Base-by-base conservation (phyloP, 2,329 filamentous ascomycete species). In the Mollisiaceae sp. region DNA sequence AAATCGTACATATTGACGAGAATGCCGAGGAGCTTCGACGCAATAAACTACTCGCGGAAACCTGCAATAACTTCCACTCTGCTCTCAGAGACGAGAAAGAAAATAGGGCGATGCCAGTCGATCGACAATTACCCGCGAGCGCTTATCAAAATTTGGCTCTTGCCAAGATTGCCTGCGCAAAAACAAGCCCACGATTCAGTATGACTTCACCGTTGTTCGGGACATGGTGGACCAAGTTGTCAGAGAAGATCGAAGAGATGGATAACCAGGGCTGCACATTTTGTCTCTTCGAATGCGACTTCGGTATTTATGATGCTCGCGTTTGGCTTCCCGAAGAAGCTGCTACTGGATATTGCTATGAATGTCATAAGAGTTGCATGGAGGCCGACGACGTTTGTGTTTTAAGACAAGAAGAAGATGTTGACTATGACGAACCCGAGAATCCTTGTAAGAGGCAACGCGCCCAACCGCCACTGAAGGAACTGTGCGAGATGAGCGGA, bases 251-350 rank as follows among this genome's bases (percentile, higher is more conserved):
- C 14, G 60, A 41, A 8, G 20, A 60, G 11, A 60, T 60, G 20
- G 50, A 65, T 35, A 32, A 39, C 8, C 18, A 65, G 2, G 52
- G 36, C 6, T 72, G 71, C 54, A 62, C 68, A 11, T 72, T 71
- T 60, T 72, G 71, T 39, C 24, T 57, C 15, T 67, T 57, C 36
- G 63, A 64, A 11, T 57, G 60, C 43, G 66, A 68, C 36, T 70
- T 59, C 18, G 70, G 71, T 20, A 24, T 72, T n/a, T 15, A 2
- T 12, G 63, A 71, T 18, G 50, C 65, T 4, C 15, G 41, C 2
- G 50, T 69, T 20, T 69, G 60, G 54, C 67, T 71, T n/a, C 67
- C 68, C 1, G 6, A 5, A 12, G 64, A 67, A n/a, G 66, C 65
- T 20, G 66, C 65, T 1, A 14, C n/a, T 12, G 65, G 62, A 11